Conservation (phyloP, 768 basidiomycete genomes). For the Trametes cubensis region DNA sequence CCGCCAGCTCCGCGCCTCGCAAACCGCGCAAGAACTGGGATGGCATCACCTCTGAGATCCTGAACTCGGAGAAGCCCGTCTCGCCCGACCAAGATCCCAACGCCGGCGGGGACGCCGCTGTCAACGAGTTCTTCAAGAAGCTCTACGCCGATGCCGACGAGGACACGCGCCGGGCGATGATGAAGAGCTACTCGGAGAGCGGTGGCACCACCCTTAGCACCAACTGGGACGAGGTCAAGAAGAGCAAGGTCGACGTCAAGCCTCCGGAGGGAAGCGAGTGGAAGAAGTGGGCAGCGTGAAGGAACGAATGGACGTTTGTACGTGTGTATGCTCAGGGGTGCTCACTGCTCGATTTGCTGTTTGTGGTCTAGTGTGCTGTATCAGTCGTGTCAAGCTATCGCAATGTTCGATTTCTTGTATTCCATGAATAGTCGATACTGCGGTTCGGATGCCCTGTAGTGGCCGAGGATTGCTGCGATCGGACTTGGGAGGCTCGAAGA, state of each 20-base stretch:
- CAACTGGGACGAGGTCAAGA: slow-evolving; percentile 89
- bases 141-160: slow-evolving; percentile 90
- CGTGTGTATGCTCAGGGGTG: neutral
- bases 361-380: neutral
- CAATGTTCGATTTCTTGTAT: neutral
- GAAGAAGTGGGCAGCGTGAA: slow-evolving; percentile 64
- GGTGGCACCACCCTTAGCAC: slow-evolving; percentile 96
- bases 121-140: slow-evolving; percentile 91
- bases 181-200: slow-evolving; percentile 96
- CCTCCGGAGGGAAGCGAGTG: slow-evolving; percentile 85
- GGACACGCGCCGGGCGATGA: slow-evolving; percentile 91
- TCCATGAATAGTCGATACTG: neutral
- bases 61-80: slow-evolving; percentile 69
- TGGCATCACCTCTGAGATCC: slow-evolving; percentile 68
- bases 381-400: slow-evolving; percentile 7
- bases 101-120: slow-evolving; percentile 81
- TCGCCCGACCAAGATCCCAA: slow-evolving; percentile 81
- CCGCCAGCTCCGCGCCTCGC: slow-evolving; percentile 35
- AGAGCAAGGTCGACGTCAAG: slow-evolving; percentile 70
- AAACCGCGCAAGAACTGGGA: slow-evolving; percentile 87
- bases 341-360: neutral
- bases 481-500: too few species aligned
- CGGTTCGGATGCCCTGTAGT: neutral
- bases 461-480: too few species aligned
- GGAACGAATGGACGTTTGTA: neutral